Evolutionary conservation across 139 green algal genomes (phyloP), one percentile per base, ranked within the genome.

Genomic region (Chlamydomonas applanata): DNA sequence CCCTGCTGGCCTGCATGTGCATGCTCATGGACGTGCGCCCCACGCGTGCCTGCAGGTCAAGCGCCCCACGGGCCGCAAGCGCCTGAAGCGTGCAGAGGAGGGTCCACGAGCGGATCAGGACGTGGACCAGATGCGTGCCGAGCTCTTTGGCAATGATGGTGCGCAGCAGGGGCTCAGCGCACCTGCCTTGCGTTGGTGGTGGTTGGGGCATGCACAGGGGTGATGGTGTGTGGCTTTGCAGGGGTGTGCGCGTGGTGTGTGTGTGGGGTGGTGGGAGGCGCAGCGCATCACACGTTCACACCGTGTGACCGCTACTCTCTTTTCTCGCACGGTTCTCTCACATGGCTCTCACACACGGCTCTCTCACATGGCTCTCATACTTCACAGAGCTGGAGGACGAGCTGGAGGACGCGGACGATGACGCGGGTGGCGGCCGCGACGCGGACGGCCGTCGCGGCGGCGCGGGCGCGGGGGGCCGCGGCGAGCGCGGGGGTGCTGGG

Each of bases 131-230:
- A 75, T 97, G 53, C 71, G 89, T 72, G 82, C 87, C 33, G 83
- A 90, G 30, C 82, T 97, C 19, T 97, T 97, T 75, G 92, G 92
- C 5, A 79, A 86, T 24, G 84, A 80, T 45, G 84, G 73, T 88
- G 74, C 70, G 65, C 33, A 29, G 0, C 40, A 32, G 13, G n/a
- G n/a, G n/a, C n/a, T n/a, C n/a, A n/a, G n/a, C n/a, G n/a, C n/a
- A n/a, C n/a, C n/a, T n/a, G n/a, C n/a, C n/a, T n/a, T n/a, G n/a
- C n/a, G n/a, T n/a, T n/a, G n/a, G n/a, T n/a, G n/a, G n/a, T n/a
- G n/a, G n/a, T n/a, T n/a, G n/a, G n/a, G n/a, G n/a, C n/a, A n/a
- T n/a, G n/a, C n/a, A n/a, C n/a, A n/a, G 40, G 40, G 40, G 40
- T 11, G 40, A 49, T 49, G 29, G 59, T 35, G 59, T 66, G 59